A percentile compares a stretch with the other conserved stretches of the same genome.
Evolutionary conservation across 139 green algal species (phyloP).

Genomic region (Picochlorum sp.): DNA sequence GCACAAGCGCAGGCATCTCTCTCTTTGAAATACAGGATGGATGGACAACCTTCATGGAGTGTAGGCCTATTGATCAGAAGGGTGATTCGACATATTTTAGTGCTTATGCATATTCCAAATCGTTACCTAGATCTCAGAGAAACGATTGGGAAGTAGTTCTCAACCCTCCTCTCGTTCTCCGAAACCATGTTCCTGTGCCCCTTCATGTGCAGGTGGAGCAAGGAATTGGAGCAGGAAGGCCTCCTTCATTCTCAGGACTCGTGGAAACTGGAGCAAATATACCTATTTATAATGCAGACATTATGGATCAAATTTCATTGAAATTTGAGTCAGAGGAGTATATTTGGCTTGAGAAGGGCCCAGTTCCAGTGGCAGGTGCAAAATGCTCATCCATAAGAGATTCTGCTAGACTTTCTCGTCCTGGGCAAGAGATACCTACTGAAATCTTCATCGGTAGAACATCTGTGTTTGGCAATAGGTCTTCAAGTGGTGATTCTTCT

Average conservation of each 20-base stretch:
- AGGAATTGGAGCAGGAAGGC: conserved; percentile 18
- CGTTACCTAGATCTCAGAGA: not conserved
- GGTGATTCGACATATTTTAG: not conserved
- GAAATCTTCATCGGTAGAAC: conserved; percentile 26
- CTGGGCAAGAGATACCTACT: conserved; percentile 21
- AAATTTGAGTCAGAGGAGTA: conserved; percentile 67
- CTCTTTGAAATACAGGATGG: too few relatives aligned
- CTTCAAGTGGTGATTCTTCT: not conserved
- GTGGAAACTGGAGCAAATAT: conserved; percentile 28
- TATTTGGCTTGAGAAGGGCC: conserved; percentile 52
- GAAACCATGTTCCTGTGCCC: conserved; percentile 67
- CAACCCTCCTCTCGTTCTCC: conserved; percentile 56
- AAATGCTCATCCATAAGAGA: conserved; percentile 33
- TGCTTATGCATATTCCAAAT: not conserved
- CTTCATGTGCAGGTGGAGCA: conserved; percentile 58
- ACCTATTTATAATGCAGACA: conserved; percentile 49
- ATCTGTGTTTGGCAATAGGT: not conserved
- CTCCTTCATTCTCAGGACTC: conserved; percentile 35
- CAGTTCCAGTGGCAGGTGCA: conserved; percentile 16
- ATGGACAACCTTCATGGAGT: too few relatives aligned
- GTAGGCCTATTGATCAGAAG: not conserved
- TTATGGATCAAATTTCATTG: conserved; percentile 40
- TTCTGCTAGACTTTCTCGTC: conserved; percentile 9
- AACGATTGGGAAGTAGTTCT: conserved; percentile 52
- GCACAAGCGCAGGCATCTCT: too few relatives aligned